Evolutionary conservation across 2,329 filamentous ascomycete species (phyloP), one percentile per base, ranked within the genome.

Genomic region (Phoma sp.): DNA sequence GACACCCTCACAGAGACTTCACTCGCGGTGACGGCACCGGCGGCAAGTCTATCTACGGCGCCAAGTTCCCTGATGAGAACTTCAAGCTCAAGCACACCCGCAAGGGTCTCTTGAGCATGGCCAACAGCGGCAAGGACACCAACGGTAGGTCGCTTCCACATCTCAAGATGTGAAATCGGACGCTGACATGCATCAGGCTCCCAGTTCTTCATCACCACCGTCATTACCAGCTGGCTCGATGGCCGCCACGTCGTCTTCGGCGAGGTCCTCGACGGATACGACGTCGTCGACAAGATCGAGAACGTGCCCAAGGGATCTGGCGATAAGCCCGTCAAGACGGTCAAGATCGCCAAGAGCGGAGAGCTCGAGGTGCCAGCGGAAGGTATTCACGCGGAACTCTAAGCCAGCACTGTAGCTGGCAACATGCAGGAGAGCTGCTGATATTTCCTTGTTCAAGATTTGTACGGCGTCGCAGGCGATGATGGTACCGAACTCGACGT

Each of bases 341-440:
- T 95, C 78, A 93, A 87, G 82, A 92, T 96, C 72, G 84, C 77
- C 75, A 91, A 92, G 85, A 91, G 89, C 79, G 91, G 91, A 77
- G 90, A 94, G 83, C 81, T 95, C 69, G 84, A 88, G 76, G 88
- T 93, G 65, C 89, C 90, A 76, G 82, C 86, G 82, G 91, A 95
- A 95, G 91, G 91, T 95, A 94, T 92, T 82, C 89, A 92, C 81
- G 85, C 88, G 80, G 91, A 95, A 81, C 89, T 95, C 79, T 95
- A 89, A 85, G 81, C 80, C 64, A 63, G 63, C 62, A 61, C 55
- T 53, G 61, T 61, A 57, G 63, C 61, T 64, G 55, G 53, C 47
- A 59, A 69, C 61, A 64, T 71, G 69, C 65, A 69, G 70, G 72
- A 72, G 69, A 73, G 69, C 67, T 68, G 74, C 77, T 78, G 77